Percentiles rank a stretch among this genome's conserved stretches.
Conservation (phyloP, 1,284 basidiomycete species). For the Malassezia nana region DNA sequence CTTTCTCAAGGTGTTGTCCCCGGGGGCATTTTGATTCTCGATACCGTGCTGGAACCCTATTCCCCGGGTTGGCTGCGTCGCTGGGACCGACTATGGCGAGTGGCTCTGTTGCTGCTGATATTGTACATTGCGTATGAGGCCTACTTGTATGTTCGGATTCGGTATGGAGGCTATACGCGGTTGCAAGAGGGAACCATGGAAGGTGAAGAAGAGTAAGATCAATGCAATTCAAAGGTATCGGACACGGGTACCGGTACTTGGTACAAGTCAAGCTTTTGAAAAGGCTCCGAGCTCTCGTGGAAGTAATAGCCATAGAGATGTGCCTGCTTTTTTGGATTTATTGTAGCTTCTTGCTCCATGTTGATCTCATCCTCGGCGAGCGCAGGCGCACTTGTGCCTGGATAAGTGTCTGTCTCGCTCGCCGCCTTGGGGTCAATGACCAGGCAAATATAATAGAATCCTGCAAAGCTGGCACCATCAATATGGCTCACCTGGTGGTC, state of each 20-base stretch:
- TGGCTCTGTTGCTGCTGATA: neutral
- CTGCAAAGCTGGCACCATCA: slow-evolving; percentile 81
- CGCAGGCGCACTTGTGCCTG: slow-evolving; percentile 19
- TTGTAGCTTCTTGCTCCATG: neutral
- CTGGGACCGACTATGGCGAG: slow-evolving; percentile 21
- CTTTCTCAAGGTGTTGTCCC: slow-evolving; percentile 11
- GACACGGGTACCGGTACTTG: slow-evolving; percentile 47
- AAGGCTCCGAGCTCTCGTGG: slow-evolving; percentile 80
- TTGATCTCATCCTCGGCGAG: neutral
- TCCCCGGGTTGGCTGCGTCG: slow-evolving; percentile 54
- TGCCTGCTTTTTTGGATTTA: slow-evolving; percentile 15
- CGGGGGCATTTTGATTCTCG: slow-evolving; percentile 73
- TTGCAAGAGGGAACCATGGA: slow-evolving; percentile 21
- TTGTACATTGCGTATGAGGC: slow-evolving; percentile 7
- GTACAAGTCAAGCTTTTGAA: slow-evolving; percentile 52
- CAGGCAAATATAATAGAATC: slow-evolving; percentile 71
- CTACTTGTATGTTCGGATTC: slow-evolving; percentile 2
- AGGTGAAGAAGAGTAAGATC: slow-evolving; percentile 23
- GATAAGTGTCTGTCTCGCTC: neutral
- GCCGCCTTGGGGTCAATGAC: slow-evolving; percentile 52
- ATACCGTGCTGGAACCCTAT: slow-evolving; percentile 73
- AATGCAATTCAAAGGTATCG: slow-evolving; percentile 51
- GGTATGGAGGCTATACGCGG: slow-evolving; percentile 12
- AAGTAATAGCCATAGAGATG: slow-evolving; percentile 82
- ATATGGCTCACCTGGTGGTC: slow-evolving; percentile 88